Percentiles rank a stretch among this genome's conserved stretches.
phyloP scores from a whole-genome alignment of 2,329 filamentous ascomycete genomes.

The Stagonosporopsis chrysanthemi region DNA sequence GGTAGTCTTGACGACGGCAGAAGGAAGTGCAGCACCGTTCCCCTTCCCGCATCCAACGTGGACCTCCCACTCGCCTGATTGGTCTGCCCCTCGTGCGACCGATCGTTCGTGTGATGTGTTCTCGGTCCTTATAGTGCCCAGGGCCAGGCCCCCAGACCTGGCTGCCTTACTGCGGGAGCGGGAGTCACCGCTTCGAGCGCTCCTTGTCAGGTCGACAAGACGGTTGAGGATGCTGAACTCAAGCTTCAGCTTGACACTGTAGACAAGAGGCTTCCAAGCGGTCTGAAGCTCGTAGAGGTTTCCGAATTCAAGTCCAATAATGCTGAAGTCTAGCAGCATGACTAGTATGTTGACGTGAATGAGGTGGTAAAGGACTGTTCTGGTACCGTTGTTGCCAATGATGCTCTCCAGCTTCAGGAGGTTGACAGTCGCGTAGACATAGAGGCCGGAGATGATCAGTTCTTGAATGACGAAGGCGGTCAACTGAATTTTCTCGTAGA shows the following conservation, averaged over 20 bases:
- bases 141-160: slow-evolving; percentile 14
- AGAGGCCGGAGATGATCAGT: slow-evolving; percentile 51
- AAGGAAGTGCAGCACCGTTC: slow-evolving; percentile 15
- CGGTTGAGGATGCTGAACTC: slow-evolving; percentile 61
- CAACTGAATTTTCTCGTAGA: slow-evolving; percentile 54
- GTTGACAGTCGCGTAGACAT: slow-evolving; percentile 58
- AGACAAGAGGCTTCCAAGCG: slow-evolving; percentile 50
- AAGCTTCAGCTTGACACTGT: slow-evolving; percentile 58
- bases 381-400: slow-evolving; percentile 24
- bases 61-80: slow-evolving; percentile 23
- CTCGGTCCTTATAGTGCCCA: slow-evolving; percentile 25
- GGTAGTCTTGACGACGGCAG: slow-evolving; percentile 29
- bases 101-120: slow-evolving; percentile 12
- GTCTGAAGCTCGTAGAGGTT: slow-evolving; percentile 31
- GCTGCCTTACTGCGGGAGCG: slow-evolving; percentile 21
- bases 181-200: slow-evolving; percentile 20
- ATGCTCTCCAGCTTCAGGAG: slow-evolving; percentile 25
- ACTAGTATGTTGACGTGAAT: slow-evolving; percentile 33
- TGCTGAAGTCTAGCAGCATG: slow-evolving; percentile 33
- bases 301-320: slow-evolving; percentile 32
- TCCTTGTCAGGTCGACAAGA: slow-evolving; percentile 25
- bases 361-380: slow-evolving; percentile 28
- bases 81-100: slow-evolving; percentile 16
- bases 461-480: slow-evolving; percentile 51
- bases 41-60: slow-evolving; percentile 23